These are phyloP conservation scores for Exophiala phaeomuriformis DNA, from an alignment of 2,329 filamentous ascomycete species.

Conservation along the genomic window DNA sequence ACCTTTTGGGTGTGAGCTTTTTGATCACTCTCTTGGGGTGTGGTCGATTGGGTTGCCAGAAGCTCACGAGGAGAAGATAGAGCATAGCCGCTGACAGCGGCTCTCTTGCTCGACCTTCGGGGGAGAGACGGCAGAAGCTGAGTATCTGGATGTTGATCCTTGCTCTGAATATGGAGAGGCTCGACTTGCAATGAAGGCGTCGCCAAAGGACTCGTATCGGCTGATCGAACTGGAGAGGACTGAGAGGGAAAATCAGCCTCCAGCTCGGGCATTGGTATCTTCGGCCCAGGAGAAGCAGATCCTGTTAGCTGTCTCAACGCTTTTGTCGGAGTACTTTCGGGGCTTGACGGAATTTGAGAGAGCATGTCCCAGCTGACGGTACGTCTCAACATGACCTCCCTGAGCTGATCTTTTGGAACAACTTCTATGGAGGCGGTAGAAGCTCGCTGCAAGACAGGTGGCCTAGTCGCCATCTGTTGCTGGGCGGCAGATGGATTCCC, in stretches of 20 bases:
- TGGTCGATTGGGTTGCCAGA: constrained; percentile 15
- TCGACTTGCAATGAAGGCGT: constrained; percentile 20
- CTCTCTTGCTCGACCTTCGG: constrained; percentile 28
- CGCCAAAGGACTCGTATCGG: constrained; percentile 10
- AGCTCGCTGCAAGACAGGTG: constrained; percentile 23
- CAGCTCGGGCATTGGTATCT: constrained; percentile 23
- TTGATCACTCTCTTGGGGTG: not conserved
- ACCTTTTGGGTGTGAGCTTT: not conserved
- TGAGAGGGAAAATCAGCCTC: constrained; percentile 17
- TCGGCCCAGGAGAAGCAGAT: constrained; percentile 19
- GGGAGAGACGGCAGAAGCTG: constrained; percentile 17
- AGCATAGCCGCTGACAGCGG: constrained; percentile 6
- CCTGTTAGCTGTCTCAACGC: constrained; percentile 25
- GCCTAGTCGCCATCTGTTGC: constrained; percentile 9
- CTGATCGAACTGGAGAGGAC: constrained; percentile 1
- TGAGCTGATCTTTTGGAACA: constrained; percentile 25
- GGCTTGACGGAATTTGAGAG: constrained; percentile 19
- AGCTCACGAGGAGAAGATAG: constrained; percentile 11
- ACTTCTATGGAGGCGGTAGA: constrained; percentile 29
- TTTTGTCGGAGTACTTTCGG: constrained; percentile 21
- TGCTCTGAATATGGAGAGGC: constrained; percentile 9
- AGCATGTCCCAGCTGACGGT: constrained; percentile 24
- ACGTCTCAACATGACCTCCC: constrained; percentile 19
- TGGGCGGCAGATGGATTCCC: constrained; percentile 10
- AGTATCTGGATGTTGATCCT: not conserved